These are phyloP conservation scores for Auricularia auricula-judae DNA, from an alignment of 768 basidiomycete genomes.

Conservation along the genomic window DNA sequence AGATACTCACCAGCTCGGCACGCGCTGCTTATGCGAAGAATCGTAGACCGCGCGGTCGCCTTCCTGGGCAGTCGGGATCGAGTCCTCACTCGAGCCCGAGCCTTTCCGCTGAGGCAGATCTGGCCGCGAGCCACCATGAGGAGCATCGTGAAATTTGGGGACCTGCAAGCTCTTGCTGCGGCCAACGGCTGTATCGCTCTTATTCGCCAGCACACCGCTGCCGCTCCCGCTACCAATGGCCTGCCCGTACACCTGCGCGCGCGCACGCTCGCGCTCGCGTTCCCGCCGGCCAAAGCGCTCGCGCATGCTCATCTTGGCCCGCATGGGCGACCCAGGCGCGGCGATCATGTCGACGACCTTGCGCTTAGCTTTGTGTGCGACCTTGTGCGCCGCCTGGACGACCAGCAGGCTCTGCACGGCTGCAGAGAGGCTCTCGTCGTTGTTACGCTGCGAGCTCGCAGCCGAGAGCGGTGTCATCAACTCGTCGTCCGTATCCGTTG, in stretches of 20 bases:
- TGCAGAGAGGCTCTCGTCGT: not conserved
- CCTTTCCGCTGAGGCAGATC: not conserved
- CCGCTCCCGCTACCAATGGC: not conserved
- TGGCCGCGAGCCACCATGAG: not conserved
- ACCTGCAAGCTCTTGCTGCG: not conserved
- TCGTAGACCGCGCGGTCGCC: constrained; percentile 65
- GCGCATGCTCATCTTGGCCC: not conserved
- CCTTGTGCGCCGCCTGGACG: not conserved
- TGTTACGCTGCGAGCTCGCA: constrained; percentile 9
- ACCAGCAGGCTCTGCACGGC: not conserved
- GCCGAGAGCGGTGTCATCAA: constrained; percentile 23
- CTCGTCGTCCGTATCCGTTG: constrained; percentile 24
- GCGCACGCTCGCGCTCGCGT: not conserved
- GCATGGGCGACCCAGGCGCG: not conserved
- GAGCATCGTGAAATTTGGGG: not conserved
- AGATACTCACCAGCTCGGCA: constrained; percentile 64
- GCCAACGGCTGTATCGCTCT: not conserved
- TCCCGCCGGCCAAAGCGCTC: not conserved
- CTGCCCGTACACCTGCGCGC: not conserved
- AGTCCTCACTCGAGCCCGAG: not conserved
- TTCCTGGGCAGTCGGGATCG: constrained; percentile 19
- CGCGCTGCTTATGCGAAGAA: constrained; percentile 68
- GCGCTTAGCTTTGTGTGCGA: not conserved
- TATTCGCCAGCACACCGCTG: not conserved
- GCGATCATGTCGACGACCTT: constrained; percentile 1